Evolutionary conservation across 1,284 basidiomycete species (phyloP).

Genomic region (Somion occarium): DNA sequence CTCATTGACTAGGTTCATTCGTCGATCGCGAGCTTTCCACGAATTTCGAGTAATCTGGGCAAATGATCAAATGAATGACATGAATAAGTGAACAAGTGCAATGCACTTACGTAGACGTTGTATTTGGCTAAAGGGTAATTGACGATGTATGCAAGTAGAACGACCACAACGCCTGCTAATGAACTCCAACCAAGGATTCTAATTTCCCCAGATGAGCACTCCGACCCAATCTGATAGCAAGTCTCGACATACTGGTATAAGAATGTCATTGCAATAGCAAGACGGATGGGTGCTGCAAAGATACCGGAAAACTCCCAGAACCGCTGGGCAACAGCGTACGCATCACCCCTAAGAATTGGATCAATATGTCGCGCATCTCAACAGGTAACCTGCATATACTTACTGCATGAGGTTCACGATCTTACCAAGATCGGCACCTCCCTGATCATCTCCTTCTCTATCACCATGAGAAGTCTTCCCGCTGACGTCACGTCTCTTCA

Average conservation of each 20-base stretch:
- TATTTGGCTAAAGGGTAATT: constrained; percentile 65
- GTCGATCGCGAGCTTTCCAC: constrained; percentile 68
- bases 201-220: no score
- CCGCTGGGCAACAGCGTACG: constrained; percentile 65
- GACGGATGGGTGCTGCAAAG: constrained; percentile 69
- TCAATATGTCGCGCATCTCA: not conserved
- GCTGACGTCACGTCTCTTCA: constrained; percentile 56
- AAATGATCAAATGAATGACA: not conserved
- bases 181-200: constrained; percentile 83
- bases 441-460: constrained; percentile 32
- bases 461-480: constrained; percentile 42
- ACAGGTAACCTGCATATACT: constrained; percentile 14
- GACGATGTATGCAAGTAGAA: constrained; percentile 60
- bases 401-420: constrained; percentile 73
- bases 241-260: constrained; percentile 58
- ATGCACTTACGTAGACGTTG: constrained; percentile 51
- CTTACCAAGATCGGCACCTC: constrained; percentile 60
- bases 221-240: no score
- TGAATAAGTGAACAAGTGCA: constrained; percentile 1
- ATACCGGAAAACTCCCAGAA: constrained; percentile 70
- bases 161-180: constrained; percentile 70
- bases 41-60: constrained; percentile 51
- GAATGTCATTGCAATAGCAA: constrained; percentile 69
- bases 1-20: constrained; percentile 79
- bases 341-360: constrained; percentile 47